These are phyloP conservation scores for Eimeria praecox DNA, from an alignment of 169 alveolate species.

Conservation along the genomic window DNA sequence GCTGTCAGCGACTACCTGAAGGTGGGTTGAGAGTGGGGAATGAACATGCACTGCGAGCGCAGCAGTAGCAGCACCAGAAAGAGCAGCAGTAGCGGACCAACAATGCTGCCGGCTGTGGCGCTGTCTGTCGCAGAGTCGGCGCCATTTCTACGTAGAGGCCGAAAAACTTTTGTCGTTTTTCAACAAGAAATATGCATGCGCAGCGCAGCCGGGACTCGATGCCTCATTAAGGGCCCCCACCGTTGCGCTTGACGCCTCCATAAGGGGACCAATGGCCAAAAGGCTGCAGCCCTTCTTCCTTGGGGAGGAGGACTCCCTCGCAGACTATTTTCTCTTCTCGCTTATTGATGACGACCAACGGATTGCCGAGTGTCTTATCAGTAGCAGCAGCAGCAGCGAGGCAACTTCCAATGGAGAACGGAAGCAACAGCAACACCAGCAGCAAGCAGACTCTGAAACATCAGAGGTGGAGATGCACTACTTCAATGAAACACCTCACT, in stretches of 20 bases:
- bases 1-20: slow-evolving; percentile 59
- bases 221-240: slow-evolving; percentile 32
- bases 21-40: not conserved
- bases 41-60: not conserved
- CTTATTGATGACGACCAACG: slow-evolving; percentile 56
- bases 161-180: slow-evolving; percentile 50
- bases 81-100: not conserved
- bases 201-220: slow-evolving; percentile 16
- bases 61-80: not conserved
- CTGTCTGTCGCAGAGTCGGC: slow-evolving; percentile 62
- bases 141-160: slow-evolving; percentile 63
- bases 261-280: slow-evolving; percentile 19
- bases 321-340: slow-evolving; percentile 56
- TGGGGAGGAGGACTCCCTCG: slow-evolving; percentile 68
- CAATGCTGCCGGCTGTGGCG: not conserved
- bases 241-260: slow-evolving; percentile 42
- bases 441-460: not conserved
- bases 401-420: not conserved
- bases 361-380: slow-evolving; percentile 61
- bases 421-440: slow-evolving; percentile 36
- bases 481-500: slow-evolving; percentile 62
- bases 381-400: slow-evolving; percentile 67
- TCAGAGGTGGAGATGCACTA: slow-evolving; percentile 51
- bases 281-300: slow-evolving; percentile 55
- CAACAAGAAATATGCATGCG: slow-evolving; percentile 19